phyloP scores from a whole-genome alignment of 2,329 filamentous ascomycete species.

The Xylaria sp. region DNA sequence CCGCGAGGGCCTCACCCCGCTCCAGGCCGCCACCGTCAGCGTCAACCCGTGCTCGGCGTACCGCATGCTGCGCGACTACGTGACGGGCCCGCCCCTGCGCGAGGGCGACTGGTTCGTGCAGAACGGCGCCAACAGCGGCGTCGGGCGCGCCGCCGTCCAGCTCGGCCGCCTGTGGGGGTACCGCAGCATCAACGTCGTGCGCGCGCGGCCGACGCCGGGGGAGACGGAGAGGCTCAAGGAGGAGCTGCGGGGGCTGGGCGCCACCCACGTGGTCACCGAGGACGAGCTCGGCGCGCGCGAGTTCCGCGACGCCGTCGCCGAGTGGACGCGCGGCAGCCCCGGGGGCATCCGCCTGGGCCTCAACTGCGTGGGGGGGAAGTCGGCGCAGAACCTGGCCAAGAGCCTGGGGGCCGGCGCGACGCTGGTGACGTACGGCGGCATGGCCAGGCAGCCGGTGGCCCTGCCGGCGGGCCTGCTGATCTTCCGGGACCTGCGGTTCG shows the following conservation, averaged over 20 bases:
- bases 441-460: slow-evolving; percentile 84
- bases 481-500: slow-evolving; percentile 87
- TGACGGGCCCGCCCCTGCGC: slow-evolving; percentile 48
- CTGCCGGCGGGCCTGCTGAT: slow-evolving; percentile 86
- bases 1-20: slow-evolving; percentile 67
- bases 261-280: slow-evolving; percentile 60
- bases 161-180: slow-evolving; percentile 83
- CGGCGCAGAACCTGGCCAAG: slow-evolving; percentile 77
- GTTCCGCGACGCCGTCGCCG: slow-evolving; percentile 63
- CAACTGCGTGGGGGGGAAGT: slow-evolving; percentile 93
- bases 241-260: slow-evolving; percentile 59
- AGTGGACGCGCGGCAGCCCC: slow-evolving; percentile 71
- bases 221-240: slow-evolving; percentile 63
- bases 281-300: slow-evolving; percentile 57
- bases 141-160: slow-evolving; percentile 90
- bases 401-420: slow-evolving; percentile 68
- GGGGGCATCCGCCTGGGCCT: slow-evolving; percentile 77
- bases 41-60: slow-evolving; percentile 96
- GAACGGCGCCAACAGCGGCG: slow-evolving; percentile 93
- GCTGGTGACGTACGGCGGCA: slow-evolving; percentile 93
- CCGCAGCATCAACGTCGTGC: slow-evolving; percentile 86
- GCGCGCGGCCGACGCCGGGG: slow-evolving; percentile 66
- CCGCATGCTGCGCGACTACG: slow-evolving; percentile 86
- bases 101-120: slow-evolving; percentile 95
- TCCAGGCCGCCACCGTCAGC: slow-evolving; percentile 84